Evolutionary conservation across 2,329 filamentous ascomycete species (phyloP), one percentile per base, ranked within the genome.

Genomic region (Sordariomycetes sp.): DNA sequence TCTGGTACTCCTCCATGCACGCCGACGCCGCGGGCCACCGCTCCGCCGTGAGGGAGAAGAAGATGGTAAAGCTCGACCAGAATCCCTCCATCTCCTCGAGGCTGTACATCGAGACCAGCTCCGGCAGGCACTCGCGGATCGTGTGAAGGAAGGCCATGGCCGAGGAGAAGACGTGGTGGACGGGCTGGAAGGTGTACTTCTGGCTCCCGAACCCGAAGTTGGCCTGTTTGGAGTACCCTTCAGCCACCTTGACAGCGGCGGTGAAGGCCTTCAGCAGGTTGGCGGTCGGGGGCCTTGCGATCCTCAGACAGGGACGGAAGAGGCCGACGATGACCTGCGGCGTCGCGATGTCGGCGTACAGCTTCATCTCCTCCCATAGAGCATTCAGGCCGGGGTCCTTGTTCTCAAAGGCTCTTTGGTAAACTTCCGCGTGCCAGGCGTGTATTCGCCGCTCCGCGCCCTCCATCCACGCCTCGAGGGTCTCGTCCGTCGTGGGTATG

Each of bases 101-200:
- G 37, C 37, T 40, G 37, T 40, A 18, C 6, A 3, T 3, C 3
- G 37, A 40, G 12, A 40, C 37, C 37, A 40, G 37, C 37, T 40
- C 37, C 12, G 37, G 37, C 4, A 40, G 37, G 37, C 37, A 40
- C 6, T 40, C 37, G 37, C 37, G 37, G 37, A 57, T 24, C 35
- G 46, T 43, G 14, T 58, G 55, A 5, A 58, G 22, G 55, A 58
- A 58, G n/a, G 20, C 28, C 20, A 53, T 58, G 8, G 55, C 55
- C 1, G 55, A 43, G n/a, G 55, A 58, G 34, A 58, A 58, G 25
- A 35, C 20, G 46, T 52, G 46, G 43, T 58, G 24, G 55, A 34
- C 46, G 18, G 55, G 16, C 18, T 52, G 43, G 37, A 58, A 58
- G 20, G 43, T 35, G 55, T 58, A 58, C 28, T 58, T 58, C 32